Conservation (phyloP, 2,329 filamentous ascomycete species). For the Metarhizium sp. region DNA sequence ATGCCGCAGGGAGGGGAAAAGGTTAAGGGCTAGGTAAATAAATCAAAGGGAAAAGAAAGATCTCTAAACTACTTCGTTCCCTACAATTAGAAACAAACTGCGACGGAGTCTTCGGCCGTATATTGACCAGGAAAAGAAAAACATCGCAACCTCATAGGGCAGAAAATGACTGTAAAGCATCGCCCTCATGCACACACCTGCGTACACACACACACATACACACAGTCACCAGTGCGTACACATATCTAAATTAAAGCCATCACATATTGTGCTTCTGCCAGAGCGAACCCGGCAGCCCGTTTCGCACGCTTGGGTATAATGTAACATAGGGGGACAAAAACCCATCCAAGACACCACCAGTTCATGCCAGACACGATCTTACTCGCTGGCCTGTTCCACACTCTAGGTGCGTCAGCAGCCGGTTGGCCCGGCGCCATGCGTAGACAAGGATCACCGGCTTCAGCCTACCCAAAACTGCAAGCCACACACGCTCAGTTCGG, state of each 20-base stretch:
- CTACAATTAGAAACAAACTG: background rate
- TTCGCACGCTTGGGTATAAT: constrained; percentile 1
- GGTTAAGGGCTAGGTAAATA: no score
- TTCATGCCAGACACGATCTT: background rate
- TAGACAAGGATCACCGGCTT: constrained; percentile 1
- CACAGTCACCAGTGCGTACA: background rate
- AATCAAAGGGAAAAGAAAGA: no score
- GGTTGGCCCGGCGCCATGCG: background rate
- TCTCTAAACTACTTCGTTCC: no score
- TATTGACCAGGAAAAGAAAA: background rate
- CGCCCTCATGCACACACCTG: background rate
- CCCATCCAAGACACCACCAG: background rate
- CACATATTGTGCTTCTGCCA: background rate
- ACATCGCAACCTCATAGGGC: background rate
- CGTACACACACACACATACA: background rate
- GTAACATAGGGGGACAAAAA: background rate
- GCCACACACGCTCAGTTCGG: background rate
- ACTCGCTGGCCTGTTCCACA: background rate
- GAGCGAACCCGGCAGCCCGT: background rate
- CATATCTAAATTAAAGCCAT: background rate
- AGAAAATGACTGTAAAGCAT: background rate
- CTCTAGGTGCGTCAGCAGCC: background rate
- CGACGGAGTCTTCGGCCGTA: background rate
- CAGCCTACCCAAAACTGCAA: background rate
- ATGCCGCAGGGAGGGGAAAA: no score